Percentiles rank a stretch among this genome's conserved stretches.
phyloP scores from a whole-genome alignment of 2,329 filamentous ascomycete genomes.

The Uncinocarpus reesii region DNA sequence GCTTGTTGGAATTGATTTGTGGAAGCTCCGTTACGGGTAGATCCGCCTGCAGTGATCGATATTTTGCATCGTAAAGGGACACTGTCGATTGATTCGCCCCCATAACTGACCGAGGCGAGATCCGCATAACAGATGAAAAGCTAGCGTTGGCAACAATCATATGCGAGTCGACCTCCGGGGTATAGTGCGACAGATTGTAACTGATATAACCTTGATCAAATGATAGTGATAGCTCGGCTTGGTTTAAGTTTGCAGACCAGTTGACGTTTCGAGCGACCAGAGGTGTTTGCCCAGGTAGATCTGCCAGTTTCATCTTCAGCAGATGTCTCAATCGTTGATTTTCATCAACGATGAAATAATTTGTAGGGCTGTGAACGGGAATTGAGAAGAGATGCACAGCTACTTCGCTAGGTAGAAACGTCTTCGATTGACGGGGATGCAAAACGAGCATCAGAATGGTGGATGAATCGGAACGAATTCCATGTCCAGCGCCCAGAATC shows the following conservation, averaged over 20 bases:
- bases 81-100: slow-evolving; percentile 34
- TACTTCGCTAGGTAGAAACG: slow-evolving; percentile 28
- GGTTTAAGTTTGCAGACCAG: slow-evolving; percentile 34
- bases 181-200: slow-evolving; percentile 36
- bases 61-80: slow-evolving; percentile 39
- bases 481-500: slow-evolving; percentile 26
- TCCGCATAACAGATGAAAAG: slow-evolving; percentile 35
- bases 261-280: slow-evolving; percentile 23
- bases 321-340: slow-evolving; percentile 31
- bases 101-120: slow-evolving; percentile 36
- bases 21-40: slow-evolving; percentile 28
- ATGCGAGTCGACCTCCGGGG: slow-evolving; percentile 30
- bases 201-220: slow-evolving; percentile 33
- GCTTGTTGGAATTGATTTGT: slow-evolving; percentile 19
- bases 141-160: slow-evolving; percentile 30
- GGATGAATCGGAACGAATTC: slow-evolving; percentile 23
- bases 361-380: slow-evolving; percentile 21
- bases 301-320: slow-evolving; percentile 28
- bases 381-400: slow-evolving; percentile 34
- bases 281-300: slow-evolving; percentile 22
- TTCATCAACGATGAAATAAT: slow-evolving; percentile 21
- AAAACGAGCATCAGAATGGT: slow-evolving; percentile 34
- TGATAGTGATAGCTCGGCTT: slow-evolving; percentile 32
- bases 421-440: slow-evolving; percentile 25
- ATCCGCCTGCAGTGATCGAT: slow-evolving; percentile 37